phyloP scores from a whole-genome alignment of 257 asterid genomes.

The Nicotiana otophora region DNA sequence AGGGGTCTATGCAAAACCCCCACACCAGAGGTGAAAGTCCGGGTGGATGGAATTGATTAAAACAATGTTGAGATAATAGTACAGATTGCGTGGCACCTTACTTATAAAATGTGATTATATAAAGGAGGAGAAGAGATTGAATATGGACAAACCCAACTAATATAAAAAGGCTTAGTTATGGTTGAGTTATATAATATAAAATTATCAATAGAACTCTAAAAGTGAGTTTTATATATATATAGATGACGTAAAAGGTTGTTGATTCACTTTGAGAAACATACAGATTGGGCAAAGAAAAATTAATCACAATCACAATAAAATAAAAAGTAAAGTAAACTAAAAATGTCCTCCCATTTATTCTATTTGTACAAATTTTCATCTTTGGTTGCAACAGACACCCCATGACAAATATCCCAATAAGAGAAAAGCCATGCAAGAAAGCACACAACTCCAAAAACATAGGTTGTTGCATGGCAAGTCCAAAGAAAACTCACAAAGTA shows the following conservation, averaged over 20 bases:
- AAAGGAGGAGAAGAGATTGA: not conserved
- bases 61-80: too few relatives aligned
- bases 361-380: not conserved
- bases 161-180: too few relatives aligned
- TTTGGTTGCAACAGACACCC: conserved; percentile 21
- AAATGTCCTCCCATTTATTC: not conserved
- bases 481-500: not conserved
- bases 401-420: conserved; percentile 7
- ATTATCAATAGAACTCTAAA: too few relatives aligned
- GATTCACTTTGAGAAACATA: not conserved
- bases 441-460: conserved; percentile 29
- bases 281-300: not conserved
- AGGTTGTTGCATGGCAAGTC: conserved; percentile 13
- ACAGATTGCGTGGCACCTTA: too few relatives aligned
- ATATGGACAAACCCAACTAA: too few relatives aligned
- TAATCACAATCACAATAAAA: not conserved
- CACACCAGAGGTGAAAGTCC: too few relatives aligned
- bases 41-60: too few relatives aligned
- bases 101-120: not conserved
- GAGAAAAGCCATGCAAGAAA: conserved; percentile 32
- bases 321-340: not conserved
- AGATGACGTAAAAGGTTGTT: not conserved
- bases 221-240: not conserved
- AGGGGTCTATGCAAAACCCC: too few relatives aligned
- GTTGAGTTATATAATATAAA: too few relatives aligned